A percentile compares a stretch with the other conserved stretches of the same genome.
Evolutionary conservation across 108 stramenopile species (phyloP).

Genomic region (Thalassiosira profunda): DNA sequence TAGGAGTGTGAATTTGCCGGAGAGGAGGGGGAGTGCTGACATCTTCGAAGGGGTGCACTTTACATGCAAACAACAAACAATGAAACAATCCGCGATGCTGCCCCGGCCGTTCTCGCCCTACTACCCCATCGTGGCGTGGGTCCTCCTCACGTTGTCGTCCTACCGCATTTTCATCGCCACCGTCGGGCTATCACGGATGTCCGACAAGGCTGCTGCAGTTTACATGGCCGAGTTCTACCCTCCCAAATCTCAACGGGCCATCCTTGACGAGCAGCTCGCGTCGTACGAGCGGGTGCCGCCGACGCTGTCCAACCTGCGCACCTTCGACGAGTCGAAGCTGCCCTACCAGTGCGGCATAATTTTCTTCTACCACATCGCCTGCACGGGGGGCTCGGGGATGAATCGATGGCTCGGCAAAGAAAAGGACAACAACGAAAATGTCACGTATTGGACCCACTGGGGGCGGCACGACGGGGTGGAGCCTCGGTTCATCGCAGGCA

Average conservation of each 20-base stretch:
- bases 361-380: conserved; percentile 31
- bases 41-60: too few relatives aligned
- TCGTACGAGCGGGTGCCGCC: conserved; percentile 1
- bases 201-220: conserved; percentile 1
- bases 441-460: conserved; percentile 41
- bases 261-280: neutral
- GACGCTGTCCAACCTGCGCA: conserved; percentile 8
- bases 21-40: too few relatives aligned
- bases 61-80: too few relatives aligned
- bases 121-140: conserved; percentile 6
- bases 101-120: neutral
- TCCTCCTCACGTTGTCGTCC: conserved; percentile 13
- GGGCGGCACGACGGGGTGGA: conserved; percentile 4
- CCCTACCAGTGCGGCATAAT: conserved; percentile 37
- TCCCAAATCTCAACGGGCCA: neutral
- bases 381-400: conserved; percentile 11
- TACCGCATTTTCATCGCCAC: conserved; percentile 12
- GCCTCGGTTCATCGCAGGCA: conserved; percentile 8
- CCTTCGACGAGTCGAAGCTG: conserved; percentile 25
- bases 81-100: neutral
- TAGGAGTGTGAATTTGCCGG: too few relatives aligned
- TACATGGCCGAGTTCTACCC: conserved; percentile 18
- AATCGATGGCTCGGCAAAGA: conserved; percentile 31
- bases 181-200: neutral
- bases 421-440: conserved; percentile 18